Evolutionary conservation across 2,329 filamentous ascomycete species (phyloP).

Genomic region (Penicillium aurantiogriseum): DNA sequence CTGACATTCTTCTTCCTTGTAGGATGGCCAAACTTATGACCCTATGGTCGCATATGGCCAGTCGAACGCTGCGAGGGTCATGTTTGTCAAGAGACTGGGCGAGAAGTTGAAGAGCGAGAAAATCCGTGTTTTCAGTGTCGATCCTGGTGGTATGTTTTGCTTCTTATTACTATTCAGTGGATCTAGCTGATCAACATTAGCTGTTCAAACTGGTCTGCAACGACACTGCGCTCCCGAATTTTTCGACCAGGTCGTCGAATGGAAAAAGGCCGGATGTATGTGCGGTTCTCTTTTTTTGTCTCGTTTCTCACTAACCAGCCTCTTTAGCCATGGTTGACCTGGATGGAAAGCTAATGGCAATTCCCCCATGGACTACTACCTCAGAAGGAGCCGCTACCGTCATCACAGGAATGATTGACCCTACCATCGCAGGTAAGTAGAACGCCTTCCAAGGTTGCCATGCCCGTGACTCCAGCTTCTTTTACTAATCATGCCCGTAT

Average conservation of each 20-base stretch:
- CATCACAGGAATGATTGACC: constrained; percentile 27
- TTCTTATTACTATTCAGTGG: not conserved
- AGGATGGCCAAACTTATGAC: constrained; percentile 41
- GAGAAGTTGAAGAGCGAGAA: constrained; percentile 31
- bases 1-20: not conserved
- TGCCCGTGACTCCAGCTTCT: no score
- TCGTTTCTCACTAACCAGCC: not conserved
- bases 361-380: constrained; percentile 17
- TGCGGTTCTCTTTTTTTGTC: not conserved
- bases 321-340: constrained; percentile 8
- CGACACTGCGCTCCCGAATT: constrained; percentile 13
- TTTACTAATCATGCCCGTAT: not conserved
- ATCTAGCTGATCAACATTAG: constrained; percentile 1
- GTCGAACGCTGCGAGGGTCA: constrained; percentile 54
- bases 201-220: constrained; percentile 14
- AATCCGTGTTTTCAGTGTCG: constrained; percentile 43
- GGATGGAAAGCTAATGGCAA: constrained; percentile 17
- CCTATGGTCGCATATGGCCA: constrained; percentile 50
- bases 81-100: constrained; percentile 46
- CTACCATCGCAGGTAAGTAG: constrained; percentile 20
- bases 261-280: constrained; percentile 12
- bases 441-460: not conserved
- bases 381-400: constrained; percentile 25
- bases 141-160: constrained; percentile 38
- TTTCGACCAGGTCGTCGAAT: constrained; percentile 4